These are phyloP conservation scores for Iris pallida DNA, from an alignment of 116 monocot genomes.

Conservation along the genomic window DNA sequence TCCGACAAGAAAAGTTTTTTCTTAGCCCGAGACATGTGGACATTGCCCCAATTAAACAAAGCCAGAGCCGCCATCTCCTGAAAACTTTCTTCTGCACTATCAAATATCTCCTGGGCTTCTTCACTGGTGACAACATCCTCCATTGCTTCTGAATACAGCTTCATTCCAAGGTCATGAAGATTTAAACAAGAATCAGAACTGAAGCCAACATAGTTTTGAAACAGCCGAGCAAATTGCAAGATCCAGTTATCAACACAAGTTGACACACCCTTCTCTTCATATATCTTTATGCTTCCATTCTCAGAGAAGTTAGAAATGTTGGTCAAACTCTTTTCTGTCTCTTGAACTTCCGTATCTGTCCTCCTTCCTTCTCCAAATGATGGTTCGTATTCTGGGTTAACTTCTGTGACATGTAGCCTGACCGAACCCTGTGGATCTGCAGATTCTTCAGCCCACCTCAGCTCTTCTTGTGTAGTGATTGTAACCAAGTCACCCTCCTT, in stretches of 20 bases:
- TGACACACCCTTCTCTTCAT: constrained; percentile 21
- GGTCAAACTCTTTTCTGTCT: constrained; percentile 16
- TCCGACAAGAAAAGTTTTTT: constrained; percentile 46
- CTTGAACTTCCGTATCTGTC: constrained; percentile 10
- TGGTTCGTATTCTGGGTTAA: constrained; percentile 47
- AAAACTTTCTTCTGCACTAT: constrained; percentile 42
- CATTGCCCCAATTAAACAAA: constrained; percentile 80
- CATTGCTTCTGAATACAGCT: constrained; percentile 68
- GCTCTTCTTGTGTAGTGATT: constrained; percentile 74
- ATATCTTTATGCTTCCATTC: constrained; percentile 23
- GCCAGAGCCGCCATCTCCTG: constrained; percentile 71
- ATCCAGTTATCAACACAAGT: constrained; percentile 59
- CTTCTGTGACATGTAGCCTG: constrained; percentile 60
- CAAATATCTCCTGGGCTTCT: constrained; percentile 73
- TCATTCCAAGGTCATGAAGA: constrained; percentile 62
- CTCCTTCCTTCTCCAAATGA: constrained; percentile 23
- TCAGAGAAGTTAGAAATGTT: not conserved
- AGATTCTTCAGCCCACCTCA: constrained; percentile 73
- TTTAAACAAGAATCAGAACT: constrained; percentile 61
- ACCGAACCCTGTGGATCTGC: constrained; percentile 56
- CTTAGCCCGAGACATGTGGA: constrained; percentile 69
- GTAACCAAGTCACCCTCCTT: constrained; percentile 90
- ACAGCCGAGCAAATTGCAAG: constrained; percentile 55
- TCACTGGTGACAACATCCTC: constrained; percentile 61
- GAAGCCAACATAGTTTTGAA: constrained; percentile 59